Evolutionary conservation across 129 eudicot species (phyloP).

Genomic region (Centrapalus pauciflorus): DNA sequence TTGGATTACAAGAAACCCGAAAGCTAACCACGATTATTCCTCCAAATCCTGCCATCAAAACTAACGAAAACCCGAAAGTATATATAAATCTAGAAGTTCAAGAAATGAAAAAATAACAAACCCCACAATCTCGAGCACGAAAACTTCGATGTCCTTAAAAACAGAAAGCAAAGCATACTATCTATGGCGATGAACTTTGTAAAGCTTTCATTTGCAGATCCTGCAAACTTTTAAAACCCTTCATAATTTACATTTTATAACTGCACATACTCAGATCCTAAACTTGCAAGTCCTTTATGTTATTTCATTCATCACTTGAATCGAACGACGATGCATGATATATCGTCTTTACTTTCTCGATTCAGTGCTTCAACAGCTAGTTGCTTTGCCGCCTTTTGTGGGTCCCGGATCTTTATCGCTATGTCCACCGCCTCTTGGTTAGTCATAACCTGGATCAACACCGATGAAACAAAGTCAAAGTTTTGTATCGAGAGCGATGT

Average conservation of each 20-base stretch:
- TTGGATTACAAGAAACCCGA: not conserved
- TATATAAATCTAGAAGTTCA: conserved; percentile 25
- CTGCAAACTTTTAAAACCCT: conserved; percentile 13
- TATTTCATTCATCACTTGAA: conserved; percentile 38
- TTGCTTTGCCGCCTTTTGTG: conserved; percentile 80
- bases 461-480: conserved; percentile 1
- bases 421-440: conserved; percentile 85
- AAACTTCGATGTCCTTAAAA: conserved; percentile 9
- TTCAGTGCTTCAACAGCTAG: conserved; percentile 61
- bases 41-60: conserved; percentile 5
- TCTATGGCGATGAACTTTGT: conserved; percentile 25
- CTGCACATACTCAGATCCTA: conserved; percentile 32
- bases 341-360: conserved; percentile 77
- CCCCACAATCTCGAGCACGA: not conserved
- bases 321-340: conserved; percentile 79
- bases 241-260: conserved; percentile 37
- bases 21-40: not conserved
- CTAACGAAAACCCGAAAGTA: conserved; percentile 15
- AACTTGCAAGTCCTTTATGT: conserved; percentile 9
- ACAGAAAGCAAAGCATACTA: conserved; percentile 12
- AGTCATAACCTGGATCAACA: conserved; percentile 56
- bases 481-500: not conserved
- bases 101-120: conserved; percentile 24
- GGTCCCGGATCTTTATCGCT: conserved; percentile 58
- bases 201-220: not conserved